Evolutionary conservation across 768 basidiomycete genomes (phyloP), one percentile per base, ranked within the genome.

Genomic region (Zangia roseola): DNA sequence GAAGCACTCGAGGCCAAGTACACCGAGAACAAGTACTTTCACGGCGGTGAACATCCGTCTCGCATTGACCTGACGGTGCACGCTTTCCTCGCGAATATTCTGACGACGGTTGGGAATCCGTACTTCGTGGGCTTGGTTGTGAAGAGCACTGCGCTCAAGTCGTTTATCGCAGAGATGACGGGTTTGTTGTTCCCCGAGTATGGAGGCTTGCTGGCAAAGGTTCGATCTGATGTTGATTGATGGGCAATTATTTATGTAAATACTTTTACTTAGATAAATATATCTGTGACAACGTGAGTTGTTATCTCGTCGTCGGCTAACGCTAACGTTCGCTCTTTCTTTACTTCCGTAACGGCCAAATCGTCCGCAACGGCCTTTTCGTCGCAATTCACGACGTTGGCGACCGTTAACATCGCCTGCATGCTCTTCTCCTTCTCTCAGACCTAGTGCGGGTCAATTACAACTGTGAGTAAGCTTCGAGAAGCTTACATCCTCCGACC

Each of bases 31-130:
- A 53, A 53, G 41, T 65, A 56, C 41, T 54, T 68, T 21, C 69
- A 69, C 16, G 65, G 49, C 3, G 57, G 51, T 4, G 55, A 63
- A 10, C 37, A 42, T 40, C 67, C 67, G 1, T 68, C 67, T 0
- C 47, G 55, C 39, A 60, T 69, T 10, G 69, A 69, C 46, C 45
- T 69, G 17, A 64, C 55, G 9, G 54, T 63, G 34, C 60, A 61
- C 28, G 69, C 50, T 16, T 69, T 69, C 49, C 61, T 69, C 7
- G 64, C 68, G 40, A 70, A 70, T 38, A 51, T 52, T 10, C 30
- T 69, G 9, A 37, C 57, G 17, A 39, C 43, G 38, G 41, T 20
- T 1, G 54, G 40, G 6, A 70, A 65, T 45, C 69, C 67, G 14
- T 58, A 68, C 24, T 67, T 64, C 49, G 6, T 54, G 39, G 26